Evolutionary conservation across 192 early-diverging fungal species (phyloP).

Genomic region (Rhizophagus clarus): DNA sequence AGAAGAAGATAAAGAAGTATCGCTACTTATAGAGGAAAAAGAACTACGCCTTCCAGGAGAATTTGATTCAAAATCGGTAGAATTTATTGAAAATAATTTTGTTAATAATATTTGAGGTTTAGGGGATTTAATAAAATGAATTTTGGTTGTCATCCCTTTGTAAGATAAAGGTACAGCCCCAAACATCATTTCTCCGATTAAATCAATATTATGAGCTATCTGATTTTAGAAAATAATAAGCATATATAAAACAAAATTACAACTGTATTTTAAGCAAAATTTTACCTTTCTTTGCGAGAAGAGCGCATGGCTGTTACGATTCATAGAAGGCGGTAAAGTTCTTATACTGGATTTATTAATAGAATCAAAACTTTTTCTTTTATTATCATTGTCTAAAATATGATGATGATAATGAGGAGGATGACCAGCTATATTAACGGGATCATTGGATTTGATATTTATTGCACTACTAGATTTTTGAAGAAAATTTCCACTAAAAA

Average conservation of each 20-base stretch:
- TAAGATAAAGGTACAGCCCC: conserved; percentile 47
- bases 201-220: conserved; percentile 35
- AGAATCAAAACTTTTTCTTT: conserved; percentile 25
- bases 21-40: conserved; percentile 47
- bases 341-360: conserved; percentile 5
- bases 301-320: not conserved
- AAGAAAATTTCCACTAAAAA: conserved; percentile 16
- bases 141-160: conserved; percentile 48
- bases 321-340: conserved; percentile 11
- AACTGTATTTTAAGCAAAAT: not conserved
- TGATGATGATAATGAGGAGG: not conserved
- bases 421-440: not conserved
- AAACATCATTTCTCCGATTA: conserved; percentile 53
- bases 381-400: not conserved
- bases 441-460: conserved; percentile 8
- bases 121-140: conserved; percentile 40
- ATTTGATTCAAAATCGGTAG: conserved; percentile 34
- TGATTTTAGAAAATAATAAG: not conserved
- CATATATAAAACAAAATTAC: not conserved
- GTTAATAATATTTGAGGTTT: conserved; percentile 46
- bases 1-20: conserved; percentile 41
- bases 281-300: conserved; percentile 13
- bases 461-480: conserved; percentile 10
- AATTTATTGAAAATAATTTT: conserved; percentile 46
- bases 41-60: conserved; percentile 34